Evolutionary conservation across 805 yeast genomes (phyloP), one percentile per base, ranked within the genome.

Genomic region (Hanseniaspora jakobsenii): DNA sequence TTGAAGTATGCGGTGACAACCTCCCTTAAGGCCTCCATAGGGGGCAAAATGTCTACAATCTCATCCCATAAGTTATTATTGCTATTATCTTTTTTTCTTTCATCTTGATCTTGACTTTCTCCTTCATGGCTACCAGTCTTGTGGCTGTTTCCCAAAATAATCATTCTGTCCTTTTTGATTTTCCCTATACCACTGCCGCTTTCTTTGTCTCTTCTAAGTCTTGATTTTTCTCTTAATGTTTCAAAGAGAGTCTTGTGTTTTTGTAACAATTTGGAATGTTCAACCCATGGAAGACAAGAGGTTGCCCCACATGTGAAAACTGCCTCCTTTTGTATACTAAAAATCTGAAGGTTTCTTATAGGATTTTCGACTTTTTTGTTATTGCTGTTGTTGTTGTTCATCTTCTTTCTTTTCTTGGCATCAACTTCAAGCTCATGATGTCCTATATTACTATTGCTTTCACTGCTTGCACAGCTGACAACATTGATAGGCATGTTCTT

Each of bases 201-300:
- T 17, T 35, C 36, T n/a, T 42, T 35, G 21, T 35, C 37, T 42
- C 39, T 27, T 19, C 31, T 28, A 12, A 23, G 39, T 6, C 34
- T 32, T 4, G 46, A 42, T 26, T 42, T 42, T 10, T 42, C 39
- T 28, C n/a, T 30, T 16, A 42, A 42, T 8, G 32, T 31, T 9
- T 42, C 46, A 42, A 42, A 42, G 16, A 42, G n/a, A 2, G 19
- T 35, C 14, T 42, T 34, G n/a, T 42, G 46, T 29, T 42, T 42
- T 27, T 42, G 23, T 1, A 42, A 37, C 5, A 42, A 18, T 18
- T 28, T 34, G 13, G 39, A 34, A 21, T 42, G 35, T 18, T 35
- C 46, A 42, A 42, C 34, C 46, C 46, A 42, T 18, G 46, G 46
- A 10, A 38, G 17, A 9, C 34, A 38, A 9, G 46, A 42, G 4